Conservation (phyloP, 192 early-diverging fungal species). For the Podila horticola region DNA sequence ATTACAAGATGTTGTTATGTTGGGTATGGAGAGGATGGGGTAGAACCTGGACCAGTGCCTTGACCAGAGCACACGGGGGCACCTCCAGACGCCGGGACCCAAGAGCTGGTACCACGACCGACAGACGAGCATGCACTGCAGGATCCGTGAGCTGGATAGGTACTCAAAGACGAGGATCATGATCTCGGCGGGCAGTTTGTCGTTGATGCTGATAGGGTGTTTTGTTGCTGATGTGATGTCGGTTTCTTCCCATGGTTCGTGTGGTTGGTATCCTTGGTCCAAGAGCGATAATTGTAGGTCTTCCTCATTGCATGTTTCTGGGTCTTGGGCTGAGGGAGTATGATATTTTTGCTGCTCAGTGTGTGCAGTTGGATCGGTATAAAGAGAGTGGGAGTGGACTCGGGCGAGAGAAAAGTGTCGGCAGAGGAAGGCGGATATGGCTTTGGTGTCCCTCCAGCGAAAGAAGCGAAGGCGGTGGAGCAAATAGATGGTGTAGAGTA, state of each 20-base stretch:
- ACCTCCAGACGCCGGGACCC: slow-evolving; percentile 31
- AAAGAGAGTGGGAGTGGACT: background rate
- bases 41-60: slow-evolving; percentile 38
- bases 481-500: slow-evolving; percentile 43
- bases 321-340: too few species aligned
- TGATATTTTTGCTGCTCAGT: too few species aligned
- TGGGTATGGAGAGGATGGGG: slow-evolving; percentile 6
- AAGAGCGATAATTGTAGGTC: background rate
- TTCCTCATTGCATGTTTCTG: too few species aligned
- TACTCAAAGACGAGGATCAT: slow-evolving; percentile 20
- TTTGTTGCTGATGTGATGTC: background rate
- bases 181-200: slow-evolving; percentile 21
- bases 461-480: slow-evolving; percentile 29
- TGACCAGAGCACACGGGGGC: slow-evolving; percentile 44
- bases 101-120: slow-evolving; percentile 25
- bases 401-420: background rate
- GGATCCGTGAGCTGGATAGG: slow-evolving; percentile 2
- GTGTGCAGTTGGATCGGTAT: background rate
- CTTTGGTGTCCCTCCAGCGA: slow-evolving; percentile 9
- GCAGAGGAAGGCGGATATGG: background rate
- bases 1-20: background rate
- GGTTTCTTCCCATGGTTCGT: too few species aligned
- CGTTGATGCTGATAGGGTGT: slow-evolving; percentile 12
- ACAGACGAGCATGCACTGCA: slow-evolving; percentile 42
- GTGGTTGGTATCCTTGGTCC: background rate